A percentile compares a stretch with the other conserved stretches of the same genome.
Conservation (phyloP, 257 asterid species). For the Lycium barbarum region DNA sequence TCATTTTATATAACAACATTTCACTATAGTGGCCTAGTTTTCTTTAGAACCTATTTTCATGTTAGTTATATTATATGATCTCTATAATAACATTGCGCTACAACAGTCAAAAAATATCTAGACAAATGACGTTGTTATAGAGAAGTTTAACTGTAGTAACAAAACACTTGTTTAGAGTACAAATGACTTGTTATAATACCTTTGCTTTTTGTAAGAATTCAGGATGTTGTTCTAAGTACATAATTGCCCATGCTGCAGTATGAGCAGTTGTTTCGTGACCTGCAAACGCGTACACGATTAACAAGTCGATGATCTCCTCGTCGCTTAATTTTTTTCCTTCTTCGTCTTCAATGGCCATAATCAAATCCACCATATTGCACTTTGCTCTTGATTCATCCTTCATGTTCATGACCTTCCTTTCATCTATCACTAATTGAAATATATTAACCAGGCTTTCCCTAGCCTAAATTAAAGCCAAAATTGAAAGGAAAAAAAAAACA, state of each 20-base stretch:
- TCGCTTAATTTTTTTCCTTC: slow-evolving; percentile 17
- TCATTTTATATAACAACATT: background rate
- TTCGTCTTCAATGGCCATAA: slow-evolving; percentile 21
- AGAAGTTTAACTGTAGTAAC: background rate
- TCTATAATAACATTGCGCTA: background rate
- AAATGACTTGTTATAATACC: background rate
- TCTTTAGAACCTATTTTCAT: background rate
- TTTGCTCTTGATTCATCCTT: background rate
- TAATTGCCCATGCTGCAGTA: slow-evolving; percentile 28
- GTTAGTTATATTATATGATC: background rate
- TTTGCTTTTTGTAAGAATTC: slow-evolving; percentile 27
- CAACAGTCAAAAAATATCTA: background rate
- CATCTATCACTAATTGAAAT: slow-evolving; percentile 26
- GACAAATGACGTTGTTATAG: background rate
- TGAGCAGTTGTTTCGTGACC: slow-evolving; percentile 30
- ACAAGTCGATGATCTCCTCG: slow-evolving; percentile 29
- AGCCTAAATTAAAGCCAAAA: slow-evolving; percentile 18
- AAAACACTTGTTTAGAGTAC: background rate
- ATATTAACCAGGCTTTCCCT: background rate
- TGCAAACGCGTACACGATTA: slow-evolving; percentile 21
- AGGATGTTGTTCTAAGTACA: slow-evolving; percentile 24
- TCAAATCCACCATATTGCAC: slow-evolving; percentile 24
- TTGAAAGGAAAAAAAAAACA: no score
- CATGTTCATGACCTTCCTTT: slow-evolving; percentile 1
- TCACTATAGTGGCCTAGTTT: background rate